These are phyloP conservation scores for Orbilia blumenaviensis DNA, from an alignment of 2,329 filamentous ascomycete genomes.

Conservation along the genomic window DNA sequence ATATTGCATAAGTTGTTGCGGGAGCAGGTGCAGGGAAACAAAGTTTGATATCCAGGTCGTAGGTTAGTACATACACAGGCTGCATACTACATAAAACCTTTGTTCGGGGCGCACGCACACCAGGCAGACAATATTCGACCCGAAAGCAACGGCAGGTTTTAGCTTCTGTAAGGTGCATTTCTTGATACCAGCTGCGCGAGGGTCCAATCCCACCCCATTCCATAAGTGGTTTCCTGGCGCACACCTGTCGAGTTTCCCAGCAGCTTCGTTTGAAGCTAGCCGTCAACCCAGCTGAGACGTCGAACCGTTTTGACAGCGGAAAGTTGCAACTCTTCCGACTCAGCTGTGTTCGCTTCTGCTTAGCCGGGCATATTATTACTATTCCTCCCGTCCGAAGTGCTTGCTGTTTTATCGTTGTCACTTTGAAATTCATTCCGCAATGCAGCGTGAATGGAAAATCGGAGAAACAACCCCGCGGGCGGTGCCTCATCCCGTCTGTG, in stretches of 20 bases:
- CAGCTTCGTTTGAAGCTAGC: not conserved
- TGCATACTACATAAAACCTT: not conserved
- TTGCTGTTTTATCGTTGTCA: constrained; percentile 1
- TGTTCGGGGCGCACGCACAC: not conserved
- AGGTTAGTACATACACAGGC: constrained; percentile 13
- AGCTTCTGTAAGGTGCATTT: not conserved
- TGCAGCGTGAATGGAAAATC: constrained; percentile 1
- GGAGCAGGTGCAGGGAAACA: not conserved
- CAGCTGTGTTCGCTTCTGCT: constrained; percentile 23
- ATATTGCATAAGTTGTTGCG: constrained; percentile 7
- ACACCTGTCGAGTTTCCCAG: constrained; percentile 2
- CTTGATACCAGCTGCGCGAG: not conserved
- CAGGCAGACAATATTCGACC: not conserved
- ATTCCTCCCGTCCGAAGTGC: constrained; percentile 19
- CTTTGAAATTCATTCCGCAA: not conserved
- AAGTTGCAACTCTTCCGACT: constrained; percentile 34
- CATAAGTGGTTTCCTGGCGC: too few species aligned
- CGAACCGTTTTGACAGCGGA: constrained; percentile 26
- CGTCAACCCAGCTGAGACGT: not conserved
- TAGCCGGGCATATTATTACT: constrained; percentile 9
- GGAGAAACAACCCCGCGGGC: not conserved
- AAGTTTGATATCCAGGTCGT: not conserved
- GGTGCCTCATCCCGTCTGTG: constrained; percentile 8
- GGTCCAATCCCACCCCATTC: not conserved
- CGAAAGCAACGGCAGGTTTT: not conserved